phyloP scores from a whole-genome alignment of 2,329 filamentous ascomycete genomes.

The Penicillium janthinellum region DNA sequence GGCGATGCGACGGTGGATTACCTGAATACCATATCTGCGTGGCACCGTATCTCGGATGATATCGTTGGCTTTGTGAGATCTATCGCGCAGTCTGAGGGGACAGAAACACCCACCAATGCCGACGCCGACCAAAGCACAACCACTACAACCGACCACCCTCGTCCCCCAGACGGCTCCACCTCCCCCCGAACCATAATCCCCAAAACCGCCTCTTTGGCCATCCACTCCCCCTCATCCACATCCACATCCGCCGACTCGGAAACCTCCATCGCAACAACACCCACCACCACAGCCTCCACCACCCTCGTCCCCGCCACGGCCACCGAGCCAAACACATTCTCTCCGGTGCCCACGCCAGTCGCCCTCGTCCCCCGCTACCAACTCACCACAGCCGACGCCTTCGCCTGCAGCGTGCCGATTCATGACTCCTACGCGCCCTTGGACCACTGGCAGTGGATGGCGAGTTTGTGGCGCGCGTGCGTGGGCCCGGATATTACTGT shows the following conservation, averaged over 20 bases:
- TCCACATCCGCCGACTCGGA: conserved; percentile 31
- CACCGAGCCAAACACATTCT: background rate
- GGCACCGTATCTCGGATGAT: conserved; percentile 74
- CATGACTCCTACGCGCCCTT: conserved; percentile 74
- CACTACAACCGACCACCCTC: background rate
- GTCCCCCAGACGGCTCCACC: background rate
- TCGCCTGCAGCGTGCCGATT: conserved; percentile 73
- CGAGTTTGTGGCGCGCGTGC: conserved; percentile 86
- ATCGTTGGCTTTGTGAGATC: conserved; percentile 63
- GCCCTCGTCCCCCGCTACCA: conserved; percentile 79
- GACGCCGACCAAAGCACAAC: background rate
- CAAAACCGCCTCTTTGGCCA: conserved; percentile 31
- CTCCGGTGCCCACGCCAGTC: conserved; percentile 57
- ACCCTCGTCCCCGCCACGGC: conserved; percentile 11
- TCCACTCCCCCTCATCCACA: conserved; percentile 36
- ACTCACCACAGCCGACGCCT: conserved; percentile 74
- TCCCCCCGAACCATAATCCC: conserved; percentile 40
- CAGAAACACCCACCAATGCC: background rate
- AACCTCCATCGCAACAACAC: conserved; percentile 19
- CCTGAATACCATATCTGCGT: conserved; percentile 67
- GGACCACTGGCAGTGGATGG: conserved; percentile 99
- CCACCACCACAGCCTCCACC: conserved; percentile 9
- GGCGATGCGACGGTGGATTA: conserved; percentile 59
- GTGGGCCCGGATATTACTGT: conserved; percentile 70
- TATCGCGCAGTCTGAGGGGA: conserved; percentile 2